phyloP scores from a whole-genome alignment of 129 eudicot genomes.

The Sambucus nigra region DNA sequence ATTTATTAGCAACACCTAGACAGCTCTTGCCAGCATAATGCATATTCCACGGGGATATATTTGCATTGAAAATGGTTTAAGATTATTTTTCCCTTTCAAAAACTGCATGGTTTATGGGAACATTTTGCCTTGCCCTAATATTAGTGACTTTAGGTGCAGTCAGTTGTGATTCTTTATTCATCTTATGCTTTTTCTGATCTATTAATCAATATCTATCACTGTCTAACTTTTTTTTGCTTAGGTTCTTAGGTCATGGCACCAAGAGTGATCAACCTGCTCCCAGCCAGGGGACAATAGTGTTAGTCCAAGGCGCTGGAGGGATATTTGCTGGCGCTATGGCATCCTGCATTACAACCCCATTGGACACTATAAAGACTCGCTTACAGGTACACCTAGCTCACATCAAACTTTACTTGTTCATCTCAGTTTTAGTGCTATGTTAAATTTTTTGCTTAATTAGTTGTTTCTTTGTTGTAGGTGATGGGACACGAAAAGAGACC shows the following conservation, averaged over 20 bases:
- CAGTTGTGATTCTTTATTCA: not conserved
- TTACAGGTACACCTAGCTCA: slow-evolving; percentile 46
- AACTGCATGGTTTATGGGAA: too few relatives aligned
- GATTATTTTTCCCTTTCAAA: too few relatives aligned
- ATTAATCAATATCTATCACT: not conserved
- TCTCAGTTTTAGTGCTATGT: not conserved
- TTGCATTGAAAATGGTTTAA: too few relatives aligned
- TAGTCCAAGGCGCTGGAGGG: slow-evolving; percentile 94
- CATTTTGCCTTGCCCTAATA: too few relatives aligned
- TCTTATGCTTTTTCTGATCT: not conserved
- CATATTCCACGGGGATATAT: too few relatives aligned
- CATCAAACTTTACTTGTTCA: not conserved
- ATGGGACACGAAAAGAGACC: slow-evolving; percentile 74
- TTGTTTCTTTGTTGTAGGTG: slow-evolving; percentile 33
- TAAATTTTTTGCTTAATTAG: slow-evolving; percentile 4
- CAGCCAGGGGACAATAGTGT: slow-evolving; percentile 30
- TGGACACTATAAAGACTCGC: slow-evolving; percentile 94
- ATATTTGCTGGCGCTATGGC: slow-evolving; percentile 79
- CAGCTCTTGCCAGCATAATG: too few relatives aligned
- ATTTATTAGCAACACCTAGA: too few relatives aligned
- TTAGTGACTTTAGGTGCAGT: not conserved
- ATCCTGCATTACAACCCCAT: slow-evolving; percentile 84
- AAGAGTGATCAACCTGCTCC: slow-evolving; percentile 39
- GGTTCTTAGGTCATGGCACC: slow-evolving; percentile 48
- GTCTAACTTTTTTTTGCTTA: slow-evolving; percentile 14